A percentile compares a stretch with the other conserved stretches of the same genome.
Conservation (phyloP, 2,329 filamentous ascomycete genomes). For the Scolecobasidium constrictum region DNA sequence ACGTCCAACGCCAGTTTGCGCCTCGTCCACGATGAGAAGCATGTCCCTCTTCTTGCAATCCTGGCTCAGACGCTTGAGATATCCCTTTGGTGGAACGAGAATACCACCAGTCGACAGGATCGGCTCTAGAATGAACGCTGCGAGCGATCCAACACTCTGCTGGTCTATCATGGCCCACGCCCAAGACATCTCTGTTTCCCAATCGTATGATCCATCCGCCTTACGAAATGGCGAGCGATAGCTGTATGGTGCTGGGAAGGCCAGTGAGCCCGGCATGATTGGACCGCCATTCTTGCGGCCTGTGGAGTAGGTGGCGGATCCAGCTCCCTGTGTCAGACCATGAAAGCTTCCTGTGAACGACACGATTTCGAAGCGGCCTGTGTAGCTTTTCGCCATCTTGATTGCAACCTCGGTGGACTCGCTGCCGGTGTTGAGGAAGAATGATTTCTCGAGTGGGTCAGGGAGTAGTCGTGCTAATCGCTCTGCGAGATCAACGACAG, state of each 20-base stretch:
- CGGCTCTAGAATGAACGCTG: slow-evolving; percentile 52
- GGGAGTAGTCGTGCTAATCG: slow-evolving; percentile 18
- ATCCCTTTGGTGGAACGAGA: slow-evolving; percentile 47
- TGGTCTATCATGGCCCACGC: slow-evolving; percentile 51
- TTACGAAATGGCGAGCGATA: slow-evolving; percentile 52
- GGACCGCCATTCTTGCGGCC: slow-evolving; percentile 39
- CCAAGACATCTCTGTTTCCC: slow-evolving; percentile 53
- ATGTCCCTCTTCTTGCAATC: slow-evolving; percentile 24
- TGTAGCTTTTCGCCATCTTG: slow-evolving; percentile 52
- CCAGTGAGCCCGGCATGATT: slow-evolving; percentile 44
- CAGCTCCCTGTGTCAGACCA: slow-evolving; percentile 45
- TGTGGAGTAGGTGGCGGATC: slow-evolving; percentile 42
- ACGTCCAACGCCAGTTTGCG: slow-evolving; percentile 24
- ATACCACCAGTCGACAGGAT: slow-evolving; percentile 51
- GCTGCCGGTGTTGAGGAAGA: slow-evolving; percentile 24
- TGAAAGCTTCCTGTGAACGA: slow-evolving; percentile 50
- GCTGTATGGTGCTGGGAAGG: slow-evolving; percentile 48
- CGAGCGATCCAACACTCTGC: slow-evolving; percentile 49
- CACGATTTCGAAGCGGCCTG: slow-evolving; percentile 55
- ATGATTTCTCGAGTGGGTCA: slow-evolving; percentile 20
- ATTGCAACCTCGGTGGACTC: slow-evolving; percentile 47
- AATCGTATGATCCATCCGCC: slow-evolving; percentile 51
- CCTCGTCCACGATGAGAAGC: slow-evolving; percentile 27
- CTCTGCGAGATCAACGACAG: slow-evolving; percentile 22
- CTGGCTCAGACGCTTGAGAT: slow-evolving; percentile 43